Percentiles rank a stretch among this genome's conserved stretches.
phyloP scores from a whole-genome alignment of 1,284 basidiomycete species.

The Ceratobasidium sp. region DNA sequence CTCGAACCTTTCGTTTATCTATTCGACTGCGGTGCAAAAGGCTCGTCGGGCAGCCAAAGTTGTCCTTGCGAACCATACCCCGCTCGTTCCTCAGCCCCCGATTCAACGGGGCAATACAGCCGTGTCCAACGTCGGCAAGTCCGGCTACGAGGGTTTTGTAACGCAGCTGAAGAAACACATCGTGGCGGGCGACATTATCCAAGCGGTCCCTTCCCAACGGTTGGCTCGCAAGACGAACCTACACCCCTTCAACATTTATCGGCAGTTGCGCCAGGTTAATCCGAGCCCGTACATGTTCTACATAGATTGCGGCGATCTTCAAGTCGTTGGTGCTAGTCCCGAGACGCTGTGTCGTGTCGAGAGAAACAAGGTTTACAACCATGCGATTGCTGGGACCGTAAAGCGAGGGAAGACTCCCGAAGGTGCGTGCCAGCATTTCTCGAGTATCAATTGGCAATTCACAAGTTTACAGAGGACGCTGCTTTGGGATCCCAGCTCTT shows the following conservation, averaged over 20 bases:
- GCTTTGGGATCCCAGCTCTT: conserved; percentile 80
- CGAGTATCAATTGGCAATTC: conserved; percentile 4
- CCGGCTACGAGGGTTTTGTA: conserved; percentile 93
- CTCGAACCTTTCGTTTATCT: conserved; percentile 79
- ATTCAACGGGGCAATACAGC: conserved; percentile 66
- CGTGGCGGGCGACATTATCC: conserved; percentile 97
- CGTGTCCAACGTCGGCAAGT: conserved; percentile 93
- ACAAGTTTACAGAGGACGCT: conserved; percentile 81
- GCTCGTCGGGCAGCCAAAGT: conserved; percentile 79
- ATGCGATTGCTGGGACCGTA: conserved; percentile 97
- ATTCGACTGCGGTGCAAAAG: conserved; percentile 84
- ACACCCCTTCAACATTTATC: conserved; percentile 98
- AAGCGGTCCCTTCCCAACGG: conserved; percentile 97
- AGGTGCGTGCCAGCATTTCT: conserved; percentile 65
- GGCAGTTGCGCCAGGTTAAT: conserved; percentile 93
- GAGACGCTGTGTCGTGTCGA: conserved; percentile 98
- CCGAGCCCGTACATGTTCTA: conserved; percentile 99
- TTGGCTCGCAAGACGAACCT: conserved; percentile 86
- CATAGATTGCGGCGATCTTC: conserved; percentile 91
- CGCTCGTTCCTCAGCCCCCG: conserved; percentile 70
- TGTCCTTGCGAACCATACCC: conserved; percentile 70
- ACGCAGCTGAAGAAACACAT: conserved; percentile 95
- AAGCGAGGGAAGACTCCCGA: conserved; percentile 86
- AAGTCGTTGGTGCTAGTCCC: conserved; percentile 96
- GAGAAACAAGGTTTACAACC: conserved; percentile 93